Evolutionary conservation across 179 eudicot species (phyloP), one percentile per base, ranked within the genome.

Genomic region (Actinidia chinensis): DNA sequence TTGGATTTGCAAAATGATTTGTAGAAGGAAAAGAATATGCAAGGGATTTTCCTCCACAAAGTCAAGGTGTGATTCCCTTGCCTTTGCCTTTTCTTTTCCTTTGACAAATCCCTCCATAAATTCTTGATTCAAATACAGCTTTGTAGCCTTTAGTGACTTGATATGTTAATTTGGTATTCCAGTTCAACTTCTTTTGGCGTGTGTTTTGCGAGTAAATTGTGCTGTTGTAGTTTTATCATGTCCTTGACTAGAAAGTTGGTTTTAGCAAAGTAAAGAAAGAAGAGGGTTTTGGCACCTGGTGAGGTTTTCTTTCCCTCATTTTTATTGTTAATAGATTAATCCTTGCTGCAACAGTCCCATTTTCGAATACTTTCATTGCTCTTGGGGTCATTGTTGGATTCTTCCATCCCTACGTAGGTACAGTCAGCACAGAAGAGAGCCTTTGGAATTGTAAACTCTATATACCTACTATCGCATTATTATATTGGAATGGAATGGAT

Each of bases 131-230:
- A n/a, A n/a, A n/a, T n/a, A n/a, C n/a, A 18, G 60, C 69, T 50
- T 50, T 68, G 18, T 2, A 28, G 12, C n/a, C 23, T 18, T 78
- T 15, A 11, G 66, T 68, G 43, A 64, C 47, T 43, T 48, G 25
- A 50, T 42, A 40, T 74, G 17, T 58, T 51, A 14, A 44, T 46
- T 54, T 2, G 4, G 54, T n/a, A 13, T 51, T 51, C 40, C 13
- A 14, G 1, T n/a, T 76, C 3, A 71, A 36, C 60, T 17, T 50
- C 5, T 28, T 64, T n/a, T 36, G 47, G 12, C 6, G 3, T 76
- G 47, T 75, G 71, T 44, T 40, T 76, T 50, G 61, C 6, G 6
- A 48, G 79, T 76, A 75, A 23, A 75, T 61, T 47, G 13, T 75
- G 58, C n/a, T 23, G 10, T 28, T 1, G 14, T 40, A 11, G 18